Evolutionary conservation across 2,329 filamentous ascomycete genomes (phyloP).

Genomic region (Sclerotinia sclerotiorum): DNA sequence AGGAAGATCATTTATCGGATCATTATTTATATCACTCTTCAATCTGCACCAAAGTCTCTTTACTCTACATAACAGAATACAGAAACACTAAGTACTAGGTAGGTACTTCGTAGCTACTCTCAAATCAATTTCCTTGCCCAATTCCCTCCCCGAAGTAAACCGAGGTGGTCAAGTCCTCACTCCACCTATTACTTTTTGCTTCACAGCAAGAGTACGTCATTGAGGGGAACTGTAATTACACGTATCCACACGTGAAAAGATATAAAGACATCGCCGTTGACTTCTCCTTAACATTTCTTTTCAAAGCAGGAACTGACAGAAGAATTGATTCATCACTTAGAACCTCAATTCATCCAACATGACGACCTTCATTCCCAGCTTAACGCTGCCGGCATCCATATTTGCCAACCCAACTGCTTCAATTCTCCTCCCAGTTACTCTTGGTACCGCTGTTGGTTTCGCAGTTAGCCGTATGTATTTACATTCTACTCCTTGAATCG

Average conservation of each 20-base stretch:
- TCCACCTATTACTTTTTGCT: slow-evolving; percentile 11
- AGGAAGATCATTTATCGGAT: not conserved
- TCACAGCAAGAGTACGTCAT: slow-evolving; percentile 13
- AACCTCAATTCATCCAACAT: slow-evolving; percentile 49
- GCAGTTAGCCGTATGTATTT: slow-evolving; percentile 58
- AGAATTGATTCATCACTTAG: not conserved
- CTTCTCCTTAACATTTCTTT: not conserved
- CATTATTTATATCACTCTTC: too few species aligned
- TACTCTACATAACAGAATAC: not conserved
- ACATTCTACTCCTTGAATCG: not conserved
- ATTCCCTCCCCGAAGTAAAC: not conserved
- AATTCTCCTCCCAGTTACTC: slow-evolving; percentile 70
- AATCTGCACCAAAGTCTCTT: not conserved
- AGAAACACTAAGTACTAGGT: too few species aligned
- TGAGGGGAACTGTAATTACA: slow-evolving; percentile 5
- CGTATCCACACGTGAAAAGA: not conserved
- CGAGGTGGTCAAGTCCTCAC: slow-evolving; percentile 5
- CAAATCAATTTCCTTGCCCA: not conserved
- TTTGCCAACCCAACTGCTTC: slow-evolving; percentile 72
- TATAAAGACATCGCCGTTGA: not conserved
- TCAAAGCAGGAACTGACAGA: not conserved
- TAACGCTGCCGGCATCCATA: slow-evolving; percentile 70
- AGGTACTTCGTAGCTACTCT: not conserved
- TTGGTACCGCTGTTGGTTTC: slow-evolving; percentile 74
- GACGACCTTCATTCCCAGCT: slow-evolving; percentile 76